Conservation (phyloP, 495 filamentous ascomycete genomes). For the Hypoxylon cercidicola region DNA sequence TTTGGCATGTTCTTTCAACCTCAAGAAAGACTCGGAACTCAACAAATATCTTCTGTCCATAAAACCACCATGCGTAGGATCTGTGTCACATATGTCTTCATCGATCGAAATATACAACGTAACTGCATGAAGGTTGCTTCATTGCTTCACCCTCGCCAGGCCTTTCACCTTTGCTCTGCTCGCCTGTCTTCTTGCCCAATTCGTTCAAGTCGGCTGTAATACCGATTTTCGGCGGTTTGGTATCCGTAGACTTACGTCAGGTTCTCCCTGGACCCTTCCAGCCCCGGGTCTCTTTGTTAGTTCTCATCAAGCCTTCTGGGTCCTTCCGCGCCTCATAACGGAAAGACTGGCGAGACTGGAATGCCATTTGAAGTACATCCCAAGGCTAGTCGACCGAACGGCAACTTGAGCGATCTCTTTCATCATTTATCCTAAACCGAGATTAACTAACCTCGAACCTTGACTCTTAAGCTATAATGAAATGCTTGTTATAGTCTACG, state of each 20-base stretch:
- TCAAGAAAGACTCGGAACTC: too few species aligned
- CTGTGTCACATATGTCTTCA: slow-evolving; percentile 8
- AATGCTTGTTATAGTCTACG: slow-evolving; percentile 24
- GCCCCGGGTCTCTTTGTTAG: slow-evolving; percentile 24
- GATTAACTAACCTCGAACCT: slow-evolving; percentile 18
- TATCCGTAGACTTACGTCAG: slow-evolving; percentile 39
- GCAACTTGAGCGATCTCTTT: slow-evolving; percentile 27
- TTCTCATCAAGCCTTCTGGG: slow-evolving; percentile 28
- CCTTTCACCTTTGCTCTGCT: slow-evolving; percentile 20
- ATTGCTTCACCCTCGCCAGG: neutral
- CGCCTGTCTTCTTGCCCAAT: slow-evolving; percentile 42
- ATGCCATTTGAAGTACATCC: neutral
- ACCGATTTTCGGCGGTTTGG: slow-evolving; percentile 39
- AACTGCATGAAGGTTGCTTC: slow-evolving; percentile 10
- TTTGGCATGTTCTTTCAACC: too few species aligned
- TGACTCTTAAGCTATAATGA: slow-evolving; percentile 8
- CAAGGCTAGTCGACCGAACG: slow-evolving; percentile 8
- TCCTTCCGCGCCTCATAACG: slow-evolving; percentile 30
- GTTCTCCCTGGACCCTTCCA: slow-evolving; percentile 37
- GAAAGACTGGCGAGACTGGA: slow-evolving; percentile 1
- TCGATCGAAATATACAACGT: slow-evolving; percentile 12
- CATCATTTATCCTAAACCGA: slow-evolving; percentile 17
- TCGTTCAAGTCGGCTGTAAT: slow-evolving; percentile 34
- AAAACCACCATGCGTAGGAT: neutral
- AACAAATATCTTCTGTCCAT: neutral